These are phyloP conservation scores for Crataegus laevigata DNA, from an alignment of 306 rosid species.

Conservation along the genomic window DNA sequence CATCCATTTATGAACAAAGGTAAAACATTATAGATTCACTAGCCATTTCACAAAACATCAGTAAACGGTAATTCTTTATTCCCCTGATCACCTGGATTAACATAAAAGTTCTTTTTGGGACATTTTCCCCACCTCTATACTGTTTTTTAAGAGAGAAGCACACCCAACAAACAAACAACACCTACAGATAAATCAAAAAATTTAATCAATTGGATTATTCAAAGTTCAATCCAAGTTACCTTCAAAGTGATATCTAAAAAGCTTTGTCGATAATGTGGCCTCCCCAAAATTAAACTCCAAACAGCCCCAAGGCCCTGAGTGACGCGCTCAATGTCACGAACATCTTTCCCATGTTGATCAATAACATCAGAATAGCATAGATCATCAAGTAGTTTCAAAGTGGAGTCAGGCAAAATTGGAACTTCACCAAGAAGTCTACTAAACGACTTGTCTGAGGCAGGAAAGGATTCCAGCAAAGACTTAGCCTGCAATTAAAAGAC, in stretches of 20 bases:
- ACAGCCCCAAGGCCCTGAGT: slow-evolving; percentile 98
- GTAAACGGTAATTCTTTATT: neutral
- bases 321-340: slow-evolving; percentile 82
- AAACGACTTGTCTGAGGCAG: slow-evolving; percentile 91
- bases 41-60: neutral
- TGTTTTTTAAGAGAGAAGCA: slow-evolving; percentile 2
- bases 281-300: slow-evolving; percentile 92
- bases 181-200: neutral
- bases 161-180: slow-evolving; percentile 1
- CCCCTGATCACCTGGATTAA: neutral
- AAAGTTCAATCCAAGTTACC: slow-evolving; percentile 36
- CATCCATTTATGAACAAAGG: neutral
- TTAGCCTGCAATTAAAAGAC: slow-evolving; percentile 54
- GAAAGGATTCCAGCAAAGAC: slow-evolving; percentile 70
- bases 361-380: slow-evolving; percentile 68
- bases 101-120: neutral
- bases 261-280: slow-evolving; percentile 75
- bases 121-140: neutral
- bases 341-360: slow-evolving; percentile 57
- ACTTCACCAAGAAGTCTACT: slow-evolving; percentile 95
- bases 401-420: slow-evolving; percentile 74
- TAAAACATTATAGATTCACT: neutral
- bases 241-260: slow-evolving; percentile 78
- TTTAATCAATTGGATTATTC: neutral
- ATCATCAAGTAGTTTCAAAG: slow-evolving; percentile 60